Evolutionary conservation across 2,329 filamentous ascomycete species (phyloP), one percentile per base, ranked within the genome.

Genomic region (Periconia digitata): DNA sequence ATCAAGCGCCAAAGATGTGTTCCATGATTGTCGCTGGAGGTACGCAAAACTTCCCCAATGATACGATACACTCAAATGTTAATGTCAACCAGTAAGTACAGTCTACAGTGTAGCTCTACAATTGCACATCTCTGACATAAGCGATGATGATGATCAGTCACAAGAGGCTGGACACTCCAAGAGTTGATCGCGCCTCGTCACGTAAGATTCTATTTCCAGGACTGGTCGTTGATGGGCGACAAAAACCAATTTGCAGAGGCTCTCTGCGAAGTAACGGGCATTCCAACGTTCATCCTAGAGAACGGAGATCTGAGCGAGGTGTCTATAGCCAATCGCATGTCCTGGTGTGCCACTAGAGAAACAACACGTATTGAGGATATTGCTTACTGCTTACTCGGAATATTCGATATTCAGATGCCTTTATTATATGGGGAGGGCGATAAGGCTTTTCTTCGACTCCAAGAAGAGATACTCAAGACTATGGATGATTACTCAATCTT

Each of bases 321-420:
- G 3, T 62, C 60, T 0, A 47, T 66, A 3, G 63, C 61, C 3
- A 53, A 64, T 32, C 50, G 63, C 10, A 65, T 66, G 60, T 61
- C 60, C 1, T 70, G 67, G 67, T 59, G 59, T 8, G 54, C 53
- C 15, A 37, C 50, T 16, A 59, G 67, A 12, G 22, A 61, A 16
- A 66, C 63, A 1, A 67, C 60, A 8, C 56, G 60, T 6, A 36
- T 56, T 3, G 65, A 68, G 44, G 65, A 68, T 42, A 50, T 48
- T 1, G 65, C 62, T n/a, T 68, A 67, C 24, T 62, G 56, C 22
- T 42, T 67, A 2, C 56, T 67, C 1, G 65, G 65, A 2, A 56
- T 69, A 8, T 69, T 69, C 49, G 63, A 63, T 38, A 63, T 66
- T 13, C 59, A 65, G 6, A 64, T 66, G 60, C 62, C 63, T 15